Percentiles rank a stretch among this genome's conserved stretches.
Evolutionary conservation across 2,329 filamentous ascomycete genomes (phyloP).

Genomic region (Annulohypoxylon truncatum): DNA sequence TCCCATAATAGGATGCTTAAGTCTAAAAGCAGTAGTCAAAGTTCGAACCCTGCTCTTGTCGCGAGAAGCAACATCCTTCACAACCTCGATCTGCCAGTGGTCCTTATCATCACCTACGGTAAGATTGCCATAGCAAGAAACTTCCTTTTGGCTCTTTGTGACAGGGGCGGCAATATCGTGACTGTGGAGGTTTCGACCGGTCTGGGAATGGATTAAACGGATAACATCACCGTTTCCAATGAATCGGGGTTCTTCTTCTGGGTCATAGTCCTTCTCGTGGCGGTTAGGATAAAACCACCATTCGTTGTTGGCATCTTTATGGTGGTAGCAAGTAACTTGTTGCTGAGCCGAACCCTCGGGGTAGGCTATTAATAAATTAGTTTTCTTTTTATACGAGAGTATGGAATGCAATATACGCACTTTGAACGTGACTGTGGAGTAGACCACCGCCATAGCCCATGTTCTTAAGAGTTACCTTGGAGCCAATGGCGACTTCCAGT

Average conservation of each 20-base stretch:
- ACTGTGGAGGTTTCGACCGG: slow-evolving; percentile 96
- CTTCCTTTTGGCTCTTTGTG: slow-evolving; percentile 89
- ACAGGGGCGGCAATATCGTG: slow-evolving; percentile 90
- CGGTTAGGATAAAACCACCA: slow-evolving; percentile 99
- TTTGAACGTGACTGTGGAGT: slow-evolving; percentile 95
- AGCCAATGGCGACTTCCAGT: slow-evolving; percentile 89
- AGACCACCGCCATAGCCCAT: slow-evolving; percentile 99
- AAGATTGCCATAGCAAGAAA: slow-evolving; percentile 94
- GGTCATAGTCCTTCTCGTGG: slow-evolving; percentile 76
- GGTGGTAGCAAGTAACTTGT: slow-evolving; percentile 98
- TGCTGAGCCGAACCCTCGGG: slow-evolving; percentile 94
- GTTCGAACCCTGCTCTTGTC: slow-evolving; percentile 89
- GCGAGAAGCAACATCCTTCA: slow-evolving; percentile 86
- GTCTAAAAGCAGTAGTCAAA: slow-evolving; percentile 90
- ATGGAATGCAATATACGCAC: slow-evolving; percentile 38
- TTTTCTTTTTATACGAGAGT: background rate
- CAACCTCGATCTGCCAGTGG: slow-evolving; percentile 94
- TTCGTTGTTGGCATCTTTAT: slow-evolving; percentile 99
- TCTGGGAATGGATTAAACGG: slow-evolving; percentile 93
- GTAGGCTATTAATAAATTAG: slow-evolving; percentile 63
- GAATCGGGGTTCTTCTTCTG: slow-evolving; percentile 77
- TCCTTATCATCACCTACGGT: slow-evolving; percentile 98
- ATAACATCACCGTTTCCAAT: slow-evolving; percentile 82
- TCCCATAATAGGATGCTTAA: slow-evolving; percentile 82
- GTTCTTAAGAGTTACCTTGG: slow-evolving; percentile 93